phyloP scores from a whole-genome alignment of 345 rosid genomes.

The Syzygium aqueum region DNA sequence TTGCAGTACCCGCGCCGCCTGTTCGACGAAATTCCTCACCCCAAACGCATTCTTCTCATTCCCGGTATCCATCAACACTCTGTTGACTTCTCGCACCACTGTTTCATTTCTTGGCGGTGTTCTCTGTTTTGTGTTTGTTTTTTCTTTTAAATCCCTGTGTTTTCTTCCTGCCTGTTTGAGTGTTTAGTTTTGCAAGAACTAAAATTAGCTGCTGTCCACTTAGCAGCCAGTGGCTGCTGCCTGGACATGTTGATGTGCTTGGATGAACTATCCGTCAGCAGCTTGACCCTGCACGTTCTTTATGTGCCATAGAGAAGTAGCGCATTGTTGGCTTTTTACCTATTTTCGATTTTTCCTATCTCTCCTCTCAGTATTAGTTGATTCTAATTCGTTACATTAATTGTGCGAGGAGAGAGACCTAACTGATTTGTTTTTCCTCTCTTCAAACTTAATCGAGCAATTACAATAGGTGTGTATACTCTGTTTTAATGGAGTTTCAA shows the following conservation, averaged over 20 bases:
- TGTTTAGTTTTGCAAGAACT: no score
- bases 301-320: background rate
- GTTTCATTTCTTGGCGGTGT: no score
- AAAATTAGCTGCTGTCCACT: no score
- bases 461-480: no score
- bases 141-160: no score
- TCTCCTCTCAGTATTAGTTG: background rate
- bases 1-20: no score
- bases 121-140: no score
- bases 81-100: no score
- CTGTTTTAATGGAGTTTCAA: background rate
- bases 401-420: background rate
- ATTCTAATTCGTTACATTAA: background rate
- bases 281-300: background rate
- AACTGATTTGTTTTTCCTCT: background rate
- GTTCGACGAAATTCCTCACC: no score
- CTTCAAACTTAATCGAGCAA: background rate
- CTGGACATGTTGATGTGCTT: background rate
- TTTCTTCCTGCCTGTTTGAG: no score
- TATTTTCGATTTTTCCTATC: background rate
- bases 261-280: background rate
- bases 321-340: background rate
- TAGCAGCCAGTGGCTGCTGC: background rate
- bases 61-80: no score
- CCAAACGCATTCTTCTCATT: no score